Conservation (phyloP, 106 monocot species). For the Platanthera zijinensis region DNA sequence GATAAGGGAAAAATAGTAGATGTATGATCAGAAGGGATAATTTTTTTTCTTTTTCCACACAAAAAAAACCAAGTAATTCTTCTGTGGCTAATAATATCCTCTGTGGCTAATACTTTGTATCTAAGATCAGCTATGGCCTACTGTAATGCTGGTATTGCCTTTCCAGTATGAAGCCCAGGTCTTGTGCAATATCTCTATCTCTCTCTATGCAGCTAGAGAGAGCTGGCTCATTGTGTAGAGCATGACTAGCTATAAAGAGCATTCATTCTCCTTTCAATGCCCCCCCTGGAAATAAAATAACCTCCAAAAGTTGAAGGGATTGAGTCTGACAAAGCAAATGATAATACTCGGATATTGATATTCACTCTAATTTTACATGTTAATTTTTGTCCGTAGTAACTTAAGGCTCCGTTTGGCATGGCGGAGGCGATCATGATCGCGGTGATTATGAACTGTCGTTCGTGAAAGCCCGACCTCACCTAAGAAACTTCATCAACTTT, state of each 20-base stretch:
- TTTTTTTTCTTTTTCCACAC: too few species aligned
- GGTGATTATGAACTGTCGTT: too few species aligned
- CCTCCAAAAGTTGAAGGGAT: not conserved
- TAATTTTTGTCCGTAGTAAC: too few species aligned
- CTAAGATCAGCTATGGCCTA: not conserved
- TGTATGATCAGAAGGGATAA: not conserved
- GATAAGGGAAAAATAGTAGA: not conserved
- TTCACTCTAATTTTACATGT: too few species aligned
- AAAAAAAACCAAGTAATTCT: not conserved
- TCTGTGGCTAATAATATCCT: not conserved
- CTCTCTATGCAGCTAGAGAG: not conserved
- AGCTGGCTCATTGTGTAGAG: not conserved
- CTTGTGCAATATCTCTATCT: not conserved
- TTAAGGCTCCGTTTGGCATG: too few species aligned
- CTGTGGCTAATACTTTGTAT: not conserved
- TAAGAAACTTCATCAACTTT: too few species aligned
- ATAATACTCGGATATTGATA: not conserved
- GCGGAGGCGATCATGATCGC: too few species aligned
- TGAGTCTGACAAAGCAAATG: not conserved
- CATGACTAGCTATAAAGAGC: not conserved
- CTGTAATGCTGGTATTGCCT: not conserved
- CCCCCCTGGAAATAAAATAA: not conserved
- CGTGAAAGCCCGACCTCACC: too few species aligned
- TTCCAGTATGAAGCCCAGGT: not conserved
- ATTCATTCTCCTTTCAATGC: not conserved